Evolutionary conservation across 2,329 filamentous ascomycete species (phyloP).

Genomic region (Aspergillus glaucus): DNA sequence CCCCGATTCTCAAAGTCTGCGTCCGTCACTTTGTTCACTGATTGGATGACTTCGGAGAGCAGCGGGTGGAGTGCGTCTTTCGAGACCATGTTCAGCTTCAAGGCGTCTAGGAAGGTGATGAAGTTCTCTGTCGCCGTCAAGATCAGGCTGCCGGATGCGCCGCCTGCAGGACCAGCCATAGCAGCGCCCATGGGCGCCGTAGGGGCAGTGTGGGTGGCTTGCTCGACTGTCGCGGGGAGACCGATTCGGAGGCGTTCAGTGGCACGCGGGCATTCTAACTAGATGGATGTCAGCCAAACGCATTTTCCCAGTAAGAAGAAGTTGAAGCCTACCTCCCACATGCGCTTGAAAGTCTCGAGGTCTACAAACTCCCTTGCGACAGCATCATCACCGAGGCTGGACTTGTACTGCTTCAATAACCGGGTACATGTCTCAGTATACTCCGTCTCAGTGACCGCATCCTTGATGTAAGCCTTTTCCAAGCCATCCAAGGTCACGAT

Average conservation of each 20-base stretch:
- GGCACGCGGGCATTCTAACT: conserved; percentile 92
- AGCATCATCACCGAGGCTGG: conserved; percentile 80
- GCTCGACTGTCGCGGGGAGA: conserved; percentile 75
- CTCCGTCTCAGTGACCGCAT: conserved; percentile 83
- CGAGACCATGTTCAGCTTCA: conserved; percentile 83
- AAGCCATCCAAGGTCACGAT: conserved; percentile 92
- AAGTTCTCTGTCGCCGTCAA: conserved; percentile 94
- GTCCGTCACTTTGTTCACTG: conserved; percentile 94
- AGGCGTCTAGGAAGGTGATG: conserved; percentile 92
- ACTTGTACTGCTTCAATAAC: conserved; percentile 93
- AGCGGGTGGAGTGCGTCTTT: conserved; percentile 96
- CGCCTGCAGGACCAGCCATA: conserved; percentile 21
- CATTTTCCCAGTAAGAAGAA: background rate
- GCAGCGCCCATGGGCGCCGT: conserved; percentile 32
- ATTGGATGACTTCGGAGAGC: conserved; percentile 91
- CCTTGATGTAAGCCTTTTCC: conserved; percentile 93
- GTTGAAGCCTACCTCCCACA: conserved; percentile 70
- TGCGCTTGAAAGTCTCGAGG: conserved; percentile 81
- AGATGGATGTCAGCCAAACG: conserved; percentile 11
- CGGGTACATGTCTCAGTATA: conserved; percentile 96
- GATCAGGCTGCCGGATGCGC: conserved; percentile 61
- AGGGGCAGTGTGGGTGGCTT: conserved; percentile 48
- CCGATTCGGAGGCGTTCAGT: conserved; percentile 89
- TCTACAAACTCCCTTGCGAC: conserved; percentile 85
- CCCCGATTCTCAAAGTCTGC: conserved; percentile 89